These are phyloP conservation scores for Suhomyces emberorum DNA, from an alignment of 805 yeast species.

Conservation along the genomic window DNA sequence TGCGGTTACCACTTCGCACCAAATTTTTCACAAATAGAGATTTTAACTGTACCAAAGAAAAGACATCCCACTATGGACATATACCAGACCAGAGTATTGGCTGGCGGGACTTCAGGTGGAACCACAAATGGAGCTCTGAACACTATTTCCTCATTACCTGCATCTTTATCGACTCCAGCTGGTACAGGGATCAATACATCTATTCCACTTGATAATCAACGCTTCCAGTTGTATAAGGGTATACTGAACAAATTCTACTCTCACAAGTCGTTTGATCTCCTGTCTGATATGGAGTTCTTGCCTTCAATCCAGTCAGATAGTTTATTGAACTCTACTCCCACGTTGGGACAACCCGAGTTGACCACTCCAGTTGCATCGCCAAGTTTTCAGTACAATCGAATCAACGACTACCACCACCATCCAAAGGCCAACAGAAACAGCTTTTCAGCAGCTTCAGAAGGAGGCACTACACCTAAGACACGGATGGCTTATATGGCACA, in stretches of 20 bases:
- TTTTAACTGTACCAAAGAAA: too few relatives aligned
- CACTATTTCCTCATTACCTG: too few relatives aligned
- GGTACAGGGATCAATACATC: constrained; percentile 2
- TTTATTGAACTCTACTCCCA: neutral
- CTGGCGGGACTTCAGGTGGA: too few relatives aligned
- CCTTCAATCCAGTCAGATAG: constrained; percentile 21
- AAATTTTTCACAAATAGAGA: neutral
- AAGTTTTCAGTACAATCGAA: constrained; percentile 7
- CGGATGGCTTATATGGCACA: constrained; percentile 14
- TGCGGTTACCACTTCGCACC: neutral
- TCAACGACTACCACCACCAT: constrained; percentile 7
- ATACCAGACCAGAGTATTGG: too few relatives aligned
- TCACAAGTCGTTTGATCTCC: constrained; percentile 66
- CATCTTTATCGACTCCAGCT: too few relatives aligned
- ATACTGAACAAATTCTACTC: constrained; percentile 54
- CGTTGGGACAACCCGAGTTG: constrained; percentile 1
- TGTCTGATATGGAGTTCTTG: constrained; percentile 65
- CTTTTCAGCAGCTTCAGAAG: constrained; percentile 3
- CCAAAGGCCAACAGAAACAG: constrained; percentile 1
- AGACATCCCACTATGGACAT: too few relatives aligned
- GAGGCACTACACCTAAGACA: constrained; percentile 11
- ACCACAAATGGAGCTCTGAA: too few relatives aligned
- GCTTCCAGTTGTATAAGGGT: constrained; percentile 16
- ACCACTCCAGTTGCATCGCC: constrained; percentile 10
- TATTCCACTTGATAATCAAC: constrained; percentile 2